Base-by-base conservation (phyloP, 2,329 filamentous ascomycete species). In the Ilyonectria sp. region DNA sequence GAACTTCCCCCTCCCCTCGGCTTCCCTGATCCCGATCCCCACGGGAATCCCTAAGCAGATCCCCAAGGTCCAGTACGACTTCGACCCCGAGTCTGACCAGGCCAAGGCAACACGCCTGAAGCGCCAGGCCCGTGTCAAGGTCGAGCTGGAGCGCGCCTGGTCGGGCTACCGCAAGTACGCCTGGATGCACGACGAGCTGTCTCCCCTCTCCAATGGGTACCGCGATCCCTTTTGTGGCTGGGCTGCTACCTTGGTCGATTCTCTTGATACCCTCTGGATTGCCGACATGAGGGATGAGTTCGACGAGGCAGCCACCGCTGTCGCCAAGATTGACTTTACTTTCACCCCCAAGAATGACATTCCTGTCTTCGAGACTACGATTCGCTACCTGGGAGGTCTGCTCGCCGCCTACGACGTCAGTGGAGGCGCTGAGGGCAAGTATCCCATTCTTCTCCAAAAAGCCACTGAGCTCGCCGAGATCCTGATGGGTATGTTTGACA, bases 281-380 rank as follows among this genome's bases (percentile, higher is more conserved):
- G 94, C 95, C 88, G 93, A 89, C 29, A 76, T 97, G 78, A 88
- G 89, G 74, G 86, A 92, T 0, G 93, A 97, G 74, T 97, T 97
- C 75, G 89, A 94, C 65, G 91, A 94, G 68, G 94, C 94, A 2
- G 89, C 93, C 50, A 86, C 88, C 58, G 90, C 87, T 4, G 89
- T 95, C 23, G 86, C 86, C 63, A 81, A 88, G 6, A 95, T 98
- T 65, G 94, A 98, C 80, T 98, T 98, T 74, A 96, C 93, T 3
- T 92, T 88, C 11, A 91, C 89, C 3, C 77, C 80, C 15, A 85
- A 91, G 55, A 78, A 81, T 43, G 89, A 93, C 54, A 96, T 98
- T 52, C 94, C 94, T n/a, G 86, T 97, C 8, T 98, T 98, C 74
- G 95, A 98, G 81, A 97, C 94, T 1, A 93, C 91, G 11, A 98